Conservation (phyloP, 768 basidiomycete genomes). For the Tylopilus sp. region DNA sequence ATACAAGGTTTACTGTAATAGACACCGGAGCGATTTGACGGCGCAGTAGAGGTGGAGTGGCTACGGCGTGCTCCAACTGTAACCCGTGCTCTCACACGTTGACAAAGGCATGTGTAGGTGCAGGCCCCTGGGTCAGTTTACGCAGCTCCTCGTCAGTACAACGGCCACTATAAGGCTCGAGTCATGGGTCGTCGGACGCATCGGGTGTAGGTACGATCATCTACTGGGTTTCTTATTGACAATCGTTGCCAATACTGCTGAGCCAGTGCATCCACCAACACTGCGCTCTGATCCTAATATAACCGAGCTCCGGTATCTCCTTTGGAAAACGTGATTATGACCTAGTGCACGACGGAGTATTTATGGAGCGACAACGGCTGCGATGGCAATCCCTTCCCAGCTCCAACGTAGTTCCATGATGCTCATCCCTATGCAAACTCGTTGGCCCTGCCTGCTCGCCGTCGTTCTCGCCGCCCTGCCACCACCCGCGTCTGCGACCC, state of each 20-base stretch:
- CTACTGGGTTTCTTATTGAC: not conserved
- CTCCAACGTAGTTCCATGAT: conserved; percentile 4
- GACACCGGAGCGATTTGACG: not conserved
- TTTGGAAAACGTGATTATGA: not conserved
- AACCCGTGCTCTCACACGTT: not conserved
- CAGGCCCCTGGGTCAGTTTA: not conserved
- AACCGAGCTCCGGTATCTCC: not conserved
- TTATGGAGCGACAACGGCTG: conserved; percentile 1
- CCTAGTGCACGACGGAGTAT: conserved; percentile 3
- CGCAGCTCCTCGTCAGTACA: not conserved
- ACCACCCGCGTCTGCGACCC: conserved; percentile 21
- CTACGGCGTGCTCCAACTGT: not conserved
- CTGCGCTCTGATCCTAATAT: too few species aligned
- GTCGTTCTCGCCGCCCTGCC: conserved; percentile 9
- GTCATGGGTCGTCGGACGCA: not conserved
- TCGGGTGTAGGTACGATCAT: not conserved
- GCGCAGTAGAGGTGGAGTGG: not conserved
- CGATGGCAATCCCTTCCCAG: not conserved
- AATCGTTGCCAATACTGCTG: too few species aligned
- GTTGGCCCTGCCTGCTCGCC: conserved; percentile 5
- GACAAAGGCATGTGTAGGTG: not conserved
- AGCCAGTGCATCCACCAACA: too few species aligned
- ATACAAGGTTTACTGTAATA: not conserved
- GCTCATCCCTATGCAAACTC: not conserved
- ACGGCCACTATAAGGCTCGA: not conserved